phyloP scores from a whole-genome alignment of 345 rosid species.

The Erodium maritimum region DNA sequence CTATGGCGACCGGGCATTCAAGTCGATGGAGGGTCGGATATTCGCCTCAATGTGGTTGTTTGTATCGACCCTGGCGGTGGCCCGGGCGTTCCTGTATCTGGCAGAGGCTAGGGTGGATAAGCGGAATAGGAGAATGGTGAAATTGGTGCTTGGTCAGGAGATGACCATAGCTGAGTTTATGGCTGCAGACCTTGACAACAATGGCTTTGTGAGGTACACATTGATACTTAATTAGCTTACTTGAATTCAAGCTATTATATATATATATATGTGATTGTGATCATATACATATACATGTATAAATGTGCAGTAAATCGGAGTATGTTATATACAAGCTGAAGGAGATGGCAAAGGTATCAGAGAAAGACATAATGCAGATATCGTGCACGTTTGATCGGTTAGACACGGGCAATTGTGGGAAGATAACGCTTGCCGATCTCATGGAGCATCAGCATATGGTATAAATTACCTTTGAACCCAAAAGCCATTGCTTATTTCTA shows the following conservation, averaged over 20 bases:
- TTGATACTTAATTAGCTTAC: too few relatives aligned
- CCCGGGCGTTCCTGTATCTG: conserved; percentile 66
- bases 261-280: neutral
- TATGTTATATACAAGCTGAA: conserved; percentile 70
- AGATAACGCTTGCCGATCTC: conserved; percentile 65
- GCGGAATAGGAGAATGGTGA: conserved; percentile 61
- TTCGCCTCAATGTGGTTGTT: conserved; percentile 87
- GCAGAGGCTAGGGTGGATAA: conserved; percentile 88
- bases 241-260: too few relatives aligned
- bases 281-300: conserved; percentile 1
- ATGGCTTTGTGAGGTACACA: conserved; percentile 70
- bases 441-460: conserved; percentile 23
- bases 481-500: too few relatives aligned
- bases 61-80: conserved; percentile 81
- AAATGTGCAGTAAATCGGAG: conserved; percentile 68
- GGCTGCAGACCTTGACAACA: conserved; percentile 73
- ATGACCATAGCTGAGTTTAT: conserved; percentile 83
- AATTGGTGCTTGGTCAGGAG: conserved; percentile 67
- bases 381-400: conserved; percentile 50
- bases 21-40: conserved; percentile 51
- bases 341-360: conserved; percentile 60
- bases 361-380: conserved; percentile 49
- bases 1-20: conserved; percentile 71
- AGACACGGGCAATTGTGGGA: conserved; percentile 59
- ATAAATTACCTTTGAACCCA: too few relatives aligned